These are phyloP conservation scores for Quercus cerris DNA, from an alignment of 306 rosid genomes.

Conservation along the genomic window DNA sequence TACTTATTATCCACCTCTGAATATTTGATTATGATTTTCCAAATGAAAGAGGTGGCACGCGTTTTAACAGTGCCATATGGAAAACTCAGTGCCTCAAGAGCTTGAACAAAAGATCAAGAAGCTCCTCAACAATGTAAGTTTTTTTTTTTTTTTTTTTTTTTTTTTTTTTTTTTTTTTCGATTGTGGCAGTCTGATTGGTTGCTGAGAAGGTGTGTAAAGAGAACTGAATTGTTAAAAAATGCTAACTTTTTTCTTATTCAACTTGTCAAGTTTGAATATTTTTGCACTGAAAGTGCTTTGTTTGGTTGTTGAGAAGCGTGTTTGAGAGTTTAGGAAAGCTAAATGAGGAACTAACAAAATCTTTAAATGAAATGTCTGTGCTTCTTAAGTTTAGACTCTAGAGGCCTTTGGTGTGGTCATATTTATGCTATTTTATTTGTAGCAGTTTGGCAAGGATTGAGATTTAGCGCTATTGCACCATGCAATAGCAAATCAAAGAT, in stretches of 20 bases:
- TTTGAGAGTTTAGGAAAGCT: neutral
- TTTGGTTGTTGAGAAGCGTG: neutral
- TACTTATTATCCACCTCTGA: no score
- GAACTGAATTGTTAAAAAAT: no score
- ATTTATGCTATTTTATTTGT: no score
- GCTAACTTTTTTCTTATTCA: neutral
- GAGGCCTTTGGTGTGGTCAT: no score
- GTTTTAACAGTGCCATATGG: constrained; percentile 69
- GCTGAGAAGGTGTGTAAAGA: neutral
- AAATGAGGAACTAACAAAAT: no score
- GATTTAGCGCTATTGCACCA: no score
- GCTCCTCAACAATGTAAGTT: constrained; percentile 58
- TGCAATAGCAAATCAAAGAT: no score
- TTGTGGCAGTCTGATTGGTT: neutral
- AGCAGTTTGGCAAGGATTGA: no score
- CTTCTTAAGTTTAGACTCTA: no score
- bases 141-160: neutral
- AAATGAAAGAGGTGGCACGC: constrained; percentile 43
- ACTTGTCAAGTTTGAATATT: neutral
- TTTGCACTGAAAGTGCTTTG: neutral
- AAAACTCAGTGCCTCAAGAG: constrained; percentile 57
- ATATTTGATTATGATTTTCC: no score
- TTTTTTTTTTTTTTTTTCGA: no score
- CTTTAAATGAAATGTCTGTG: neutral
- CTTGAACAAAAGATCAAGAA: constrained; percentile 75